Base-by-base conservation (phyloP, 1,284 basidiomycete species). In the Papiliotrema nemorosa region DNA sequence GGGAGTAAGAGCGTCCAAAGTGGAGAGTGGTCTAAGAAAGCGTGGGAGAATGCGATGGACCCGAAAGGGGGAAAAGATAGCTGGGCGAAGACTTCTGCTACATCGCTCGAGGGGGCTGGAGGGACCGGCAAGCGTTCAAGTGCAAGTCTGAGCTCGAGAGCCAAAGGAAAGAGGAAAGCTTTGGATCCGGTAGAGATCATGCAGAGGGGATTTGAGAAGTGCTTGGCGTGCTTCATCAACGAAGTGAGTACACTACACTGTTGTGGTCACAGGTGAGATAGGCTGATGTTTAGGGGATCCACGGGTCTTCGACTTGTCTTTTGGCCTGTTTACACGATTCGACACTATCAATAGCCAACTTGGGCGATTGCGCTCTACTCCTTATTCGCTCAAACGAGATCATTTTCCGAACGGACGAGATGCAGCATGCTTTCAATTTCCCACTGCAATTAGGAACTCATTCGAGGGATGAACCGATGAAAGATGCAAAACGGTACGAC, bases 371-470 rank as follows among this genome's bases (percentile, higher is more conserved):
- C 67, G 85, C 87, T 79, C 83, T 88, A 21, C 85, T 90, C 79
- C 79, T 94, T 36, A 83, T 96, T 25, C 81, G 90, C 5, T 81
- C 81, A 3, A 85, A 87, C 14, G 79, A 84, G 54, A 81, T 94
- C 36, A 83, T 86, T 3, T 96, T 92, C 83, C 81, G 91, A 36
- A 89, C 85, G 40, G 82, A 88, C 49, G 93, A 97, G 75, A 94
- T 96, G 86, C 93, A 93, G 82, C 93, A 91, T 80, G 76, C 86
- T 67, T 94, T 96, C 78, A 97, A 97, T 71, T 92, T 88, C 41
- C 91, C 90, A 0, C 81, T 88, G 5, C 89, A 93, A 71, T 81
- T 96, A 1, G 89, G 90, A 1, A 90, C 91, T 13, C 79, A 83
- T 37, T 83, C 82, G 2, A 79, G 82, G 13, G 83, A 85, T 16